phyloP scores from a whole-genome alignment of 2,329 filamentous ascomycete species.

The Fusarium siculi region DNA sequence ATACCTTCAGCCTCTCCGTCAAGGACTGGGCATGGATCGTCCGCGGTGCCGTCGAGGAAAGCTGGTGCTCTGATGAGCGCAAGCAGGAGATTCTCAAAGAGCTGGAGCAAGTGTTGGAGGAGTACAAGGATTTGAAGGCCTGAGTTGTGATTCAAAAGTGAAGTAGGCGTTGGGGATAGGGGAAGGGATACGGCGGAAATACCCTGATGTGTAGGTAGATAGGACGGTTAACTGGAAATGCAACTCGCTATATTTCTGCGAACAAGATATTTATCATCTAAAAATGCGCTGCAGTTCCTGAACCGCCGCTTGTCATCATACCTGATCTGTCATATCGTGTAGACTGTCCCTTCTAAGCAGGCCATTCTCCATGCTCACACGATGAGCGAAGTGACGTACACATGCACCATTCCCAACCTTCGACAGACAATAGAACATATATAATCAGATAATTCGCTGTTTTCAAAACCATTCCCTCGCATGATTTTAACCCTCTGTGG shows the following conservation, averaged over 20 bases:
- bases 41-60: slow-evolving; percentile 70
- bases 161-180: slow-evolving; percentile 7
- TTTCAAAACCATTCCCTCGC: not conserved
- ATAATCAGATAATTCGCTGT: not conserved
- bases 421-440: not conserved
- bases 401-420: not conserved
- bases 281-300: slow-evolving; percentile 7
- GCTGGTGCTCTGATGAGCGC: slow-evolving; percentile 73
- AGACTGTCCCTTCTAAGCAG: slow-evolving; percentile 1
- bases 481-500: slow-evolving; percentile 49
- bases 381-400: slow-evolving; percentile 14
- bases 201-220: slow-evolving; percentile 8
- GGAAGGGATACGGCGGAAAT: slow-evolving; percentile 2
- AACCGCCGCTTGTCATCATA: not conserved
- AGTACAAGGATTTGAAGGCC: slow-evolving; percentile 22
- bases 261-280: slow-evolving; percentile 8
- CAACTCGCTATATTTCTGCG: not conserved
- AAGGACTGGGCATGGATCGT: slow-evolving; percentile 76
- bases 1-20: slow-evolving; percentile 71
- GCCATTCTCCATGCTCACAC: not conserved
- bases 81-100: slow-evolving; percentile 68
- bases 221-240: not conserved
- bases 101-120: slow-evolving; percentile 46
- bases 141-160: not conserved
- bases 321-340: slow-evolving; percentile 9